Percentiles rank a stretch among this genome's conserved stretches.
phyloP scores from a whole-genome alignment of 345 rosid genomes.

The Turnera subulata region DNA sequence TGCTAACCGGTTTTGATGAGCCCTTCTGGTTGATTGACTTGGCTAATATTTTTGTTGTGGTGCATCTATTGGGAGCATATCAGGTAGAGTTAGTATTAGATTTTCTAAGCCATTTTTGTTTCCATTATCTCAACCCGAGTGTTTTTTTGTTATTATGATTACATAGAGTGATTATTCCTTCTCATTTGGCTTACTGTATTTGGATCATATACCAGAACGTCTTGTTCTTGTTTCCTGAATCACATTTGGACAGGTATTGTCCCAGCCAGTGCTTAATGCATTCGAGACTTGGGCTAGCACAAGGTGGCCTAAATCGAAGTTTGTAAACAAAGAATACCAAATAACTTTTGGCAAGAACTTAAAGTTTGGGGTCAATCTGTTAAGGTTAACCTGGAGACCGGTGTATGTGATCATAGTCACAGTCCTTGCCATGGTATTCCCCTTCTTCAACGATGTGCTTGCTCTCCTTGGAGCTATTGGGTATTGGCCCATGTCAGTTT shows the following conservation, averaged over 20 bases:
- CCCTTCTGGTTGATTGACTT: slow-evolving; percentile 22
- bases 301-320: slow-evolving; percentile 20
- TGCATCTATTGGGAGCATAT: slow-evolving; percentile 18
- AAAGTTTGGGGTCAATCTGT: slow-evolving; percentile 2
- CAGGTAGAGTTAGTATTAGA: not conserved
- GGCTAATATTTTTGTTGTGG: slow-evolving; percentile 13
- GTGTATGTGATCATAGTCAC: slow-evolving; percentile 13
- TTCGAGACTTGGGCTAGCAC: slow-evolving; percentile 22
- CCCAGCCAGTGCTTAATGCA: slow-evolving; percentile 19
- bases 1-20: slow-evolving; percentile 17
- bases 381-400: slow-evolving; percentile 26
- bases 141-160: too few species aligned
- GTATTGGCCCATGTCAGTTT: slow-evolving; percentile 27
- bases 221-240: too few species aligned
- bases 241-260: slow-evolving; percentile 16
- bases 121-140: not conserved
- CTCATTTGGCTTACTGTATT: too few species aligned
- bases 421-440: slow-evolving; percentile 24
- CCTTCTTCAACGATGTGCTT: slow-evolving; percentile 30
- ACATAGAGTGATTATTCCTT: too few species aligned
- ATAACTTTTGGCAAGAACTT: not conserved
- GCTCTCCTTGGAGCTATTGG: slow-evolving; percentile 24
- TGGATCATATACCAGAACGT: too few species aligned
- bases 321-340: slow-evolving; percentile 7
- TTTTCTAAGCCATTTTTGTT: not conserved